phyloP scores from a whole-genome alignment of 2,329 filamentous ascomycete species.

The Aspergillus fructus region DNA sequence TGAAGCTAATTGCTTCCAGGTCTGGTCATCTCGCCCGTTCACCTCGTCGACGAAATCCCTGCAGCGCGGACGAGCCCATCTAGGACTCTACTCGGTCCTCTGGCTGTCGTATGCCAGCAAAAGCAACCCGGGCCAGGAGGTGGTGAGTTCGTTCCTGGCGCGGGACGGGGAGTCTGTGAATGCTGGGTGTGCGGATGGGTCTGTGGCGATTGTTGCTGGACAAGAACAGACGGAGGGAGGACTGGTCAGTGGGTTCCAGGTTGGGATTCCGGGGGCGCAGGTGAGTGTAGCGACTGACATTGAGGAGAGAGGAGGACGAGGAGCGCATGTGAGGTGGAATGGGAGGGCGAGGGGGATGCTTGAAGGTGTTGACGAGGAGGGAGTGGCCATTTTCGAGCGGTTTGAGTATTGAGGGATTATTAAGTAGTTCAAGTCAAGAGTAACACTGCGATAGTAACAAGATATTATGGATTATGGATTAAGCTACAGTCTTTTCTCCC shows the following conservation, averaged over 20 bases:
- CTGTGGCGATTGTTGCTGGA: constrained; percentile 16
- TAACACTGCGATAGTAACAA: too few species aligned
- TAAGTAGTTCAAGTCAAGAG: too few species aligned
- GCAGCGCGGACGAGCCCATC: constrained; percentile 48
- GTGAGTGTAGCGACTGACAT: constrained; percentile 15
- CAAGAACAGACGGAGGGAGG: not conserved
- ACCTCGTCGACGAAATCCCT: constrained; percentile 12
- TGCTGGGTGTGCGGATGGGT: constrained; percentile 23
- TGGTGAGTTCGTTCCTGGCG: constrained; percentile 32
- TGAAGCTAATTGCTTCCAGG: constrained; percentile 26
- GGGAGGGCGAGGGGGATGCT: constrained; percentile 18
- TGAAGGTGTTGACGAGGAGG: constrained; percentile 5
- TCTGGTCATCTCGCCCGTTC: constrained; percentile 45
- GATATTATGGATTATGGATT: not conserved
- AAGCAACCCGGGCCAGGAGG: not conserved
- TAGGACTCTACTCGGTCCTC: constrained; percentile 46
- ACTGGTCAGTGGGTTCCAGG: constrained; percentile 16
- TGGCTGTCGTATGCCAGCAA: constrained; percentile 41
- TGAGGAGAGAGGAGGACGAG: constrained; percentile 12
- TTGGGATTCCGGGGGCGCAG: constrained; percentile 8
- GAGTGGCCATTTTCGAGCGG: constrained; percentile 26
- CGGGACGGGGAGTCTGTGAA: constrained; percentile 27
- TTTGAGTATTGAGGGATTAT: constrained; percentile 14
- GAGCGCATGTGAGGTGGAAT: constrained; percentile 23
- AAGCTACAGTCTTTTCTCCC: not conserved